Percentiles rank a stretch among this genome's conserved stretches.
Evolutionary conservation across 2,329 filamentous ascomycete genomes (phyloP).

Genomic region (Talaromyces sp.): DNA sequence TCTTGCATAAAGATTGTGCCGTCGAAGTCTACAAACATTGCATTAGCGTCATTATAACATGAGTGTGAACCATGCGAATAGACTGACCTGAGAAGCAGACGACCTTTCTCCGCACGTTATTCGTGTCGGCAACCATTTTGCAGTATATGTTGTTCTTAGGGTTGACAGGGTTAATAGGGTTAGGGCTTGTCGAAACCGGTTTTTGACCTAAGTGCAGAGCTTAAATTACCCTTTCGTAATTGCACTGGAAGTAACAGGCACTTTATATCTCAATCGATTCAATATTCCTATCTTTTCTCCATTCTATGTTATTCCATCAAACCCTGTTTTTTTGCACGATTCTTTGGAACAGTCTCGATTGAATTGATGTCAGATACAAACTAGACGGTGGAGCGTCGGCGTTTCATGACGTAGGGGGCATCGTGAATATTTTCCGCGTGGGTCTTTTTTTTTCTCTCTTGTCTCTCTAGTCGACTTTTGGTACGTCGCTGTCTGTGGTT

Average conservation of each 20-base stretch:
- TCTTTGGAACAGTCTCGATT: not conserved
- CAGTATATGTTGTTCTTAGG: not conserved
- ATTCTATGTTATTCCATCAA: not conserved
- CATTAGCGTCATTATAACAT: not conserved
- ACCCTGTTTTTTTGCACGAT: not conserved
- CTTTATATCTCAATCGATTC: not conserved
- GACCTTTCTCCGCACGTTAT: constrained; percentile 10
- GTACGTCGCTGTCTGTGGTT: not conserved
- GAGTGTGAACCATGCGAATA: not conserved
- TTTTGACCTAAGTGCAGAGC: not conserved
- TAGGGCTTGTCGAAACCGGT: not conserved
- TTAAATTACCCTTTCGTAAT: too few relatives aligned
- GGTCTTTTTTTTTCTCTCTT: not conserved
- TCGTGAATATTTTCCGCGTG: not conserved
- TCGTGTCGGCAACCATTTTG: constrained; percentile 3
- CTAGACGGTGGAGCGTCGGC: not conserved
- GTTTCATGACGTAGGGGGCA: constrained; percentile 11
- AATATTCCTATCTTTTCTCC: too few relatives aligned
- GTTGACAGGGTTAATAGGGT: not conserved
- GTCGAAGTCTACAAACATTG: constrained; percentile 60
- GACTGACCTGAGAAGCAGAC: constrained; percentile 12
- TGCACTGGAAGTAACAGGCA: not conserved
- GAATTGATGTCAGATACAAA: not conserved
- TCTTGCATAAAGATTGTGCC: constrained; percentile 71
- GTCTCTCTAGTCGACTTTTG: not conserved